Conservation (phyloP, 306 rosid genomes). For the Prunus padus region DNA sequence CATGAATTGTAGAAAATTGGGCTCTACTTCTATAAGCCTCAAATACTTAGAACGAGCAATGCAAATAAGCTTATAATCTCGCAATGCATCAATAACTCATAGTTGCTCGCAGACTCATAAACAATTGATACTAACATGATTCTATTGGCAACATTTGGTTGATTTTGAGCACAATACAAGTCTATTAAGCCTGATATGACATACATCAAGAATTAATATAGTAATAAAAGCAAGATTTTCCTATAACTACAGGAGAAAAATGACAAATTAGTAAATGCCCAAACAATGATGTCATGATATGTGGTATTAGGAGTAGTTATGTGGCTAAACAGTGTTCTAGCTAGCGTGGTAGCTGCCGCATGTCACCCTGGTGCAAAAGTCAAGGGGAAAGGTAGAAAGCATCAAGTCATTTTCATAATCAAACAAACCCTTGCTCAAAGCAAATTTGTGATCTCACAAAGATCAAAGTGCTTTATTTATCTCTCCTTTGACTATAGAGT, state of each 20-base stretch:
- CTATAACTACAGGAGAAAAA: not conserved
- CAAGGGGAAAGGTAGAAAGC: not conserved
- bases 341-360: not conserved
- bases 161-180: not conserved
- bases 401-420: slow-evolving; percentile 16
- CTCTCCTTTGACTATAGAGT: not conserved
- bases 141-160: not conserved
- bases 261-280: not conserved
- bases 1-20: no score
- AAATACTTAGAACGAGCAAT: no score
- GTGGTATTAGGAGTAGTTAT: not conserved
- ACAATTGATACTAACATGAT: no score
- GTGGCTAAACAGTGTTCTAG: not conserved
- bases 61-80: no score
- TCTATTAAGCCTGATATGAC: not conserved
- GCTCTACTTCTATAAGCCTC: no score
- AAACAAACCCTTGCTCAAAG: not conserved
- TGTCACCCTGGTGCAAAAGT: slow-evolving; percentile 14
- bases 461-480: not conserved
- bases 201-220: not conserved
- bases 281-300: not conserved
- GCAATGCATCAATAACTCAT: no score
- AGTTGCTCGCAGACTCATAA: no score
- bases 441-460: not conserved
- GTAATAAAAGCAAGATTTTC: not conserved